Conservation (phyloP, 306 rosid species). For the Elaeagnus macrophylla region DNA sequence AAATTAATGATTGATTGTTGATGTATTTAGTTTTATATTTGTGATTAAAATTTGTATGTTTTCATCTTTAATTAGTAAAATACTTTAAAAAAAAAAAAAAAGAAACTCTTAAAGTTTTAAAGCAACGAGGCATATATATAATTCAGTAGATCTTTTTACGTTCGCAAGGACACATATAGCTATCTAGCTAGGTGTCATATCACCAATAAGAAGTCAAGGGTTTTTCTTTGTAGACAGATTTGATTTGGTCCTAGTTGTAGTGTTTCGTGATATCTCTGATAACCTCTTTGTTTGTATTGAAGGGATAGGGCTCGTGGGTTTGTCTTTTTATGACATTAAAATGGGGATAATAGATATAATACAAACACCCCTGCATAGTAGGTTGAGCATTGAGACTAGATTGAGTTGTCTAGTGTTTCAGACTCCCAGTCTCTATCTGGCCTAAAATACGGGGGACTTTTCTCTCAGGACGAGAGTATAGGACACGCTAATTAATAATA, state of each 20-base stretch:
- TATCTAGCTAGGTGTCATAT: conserved; percentile 6
- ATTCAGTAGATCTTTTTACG: too few species aligned
- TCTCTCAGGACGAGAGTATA: conserved; percentile 6
- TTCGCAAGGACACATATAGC: too few species aligned
- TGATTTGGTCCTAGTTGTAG: not conserved
- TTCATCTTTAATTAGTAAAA: too few species aligned
- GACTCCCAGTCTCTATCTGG: not conserved
- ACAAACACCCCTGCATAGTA: too few species aligned
- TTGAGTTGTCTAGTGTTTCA: not conserved
- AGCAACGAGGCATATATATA: too few species aligned
- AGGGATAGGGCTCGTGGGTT: conserved; percentile 34
- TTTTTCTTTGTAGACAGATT: too few species aligned
- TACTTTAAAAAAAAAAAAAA: too few species aligned
- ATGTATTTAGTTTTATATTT: too few species aligned
- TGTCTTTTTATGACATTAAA: conserved; percentile 32
- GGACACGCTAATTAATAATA: conserved; percentile 1
- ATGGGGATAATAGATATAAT: not conserved
- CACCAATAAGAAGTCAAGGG: conserved; percentile 17
- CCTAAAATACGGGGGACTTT: conserved; percentile 32
- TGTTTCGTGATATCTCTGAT: not conserved
- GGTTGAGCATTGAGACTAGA: conserved; percentile 12
- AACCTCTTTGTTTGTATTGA: conserved; percentile 19
- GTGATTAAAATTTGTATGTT: too few species aligned
- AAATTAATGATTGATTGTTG: too few species aligned
- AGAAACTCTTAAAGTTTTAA: too few species aligned